These are phyloP conservation scores for Dictyostelium citrinum DNA, from an alignment of 78 protist genomes.

Conservation along the genomic window DNA sequence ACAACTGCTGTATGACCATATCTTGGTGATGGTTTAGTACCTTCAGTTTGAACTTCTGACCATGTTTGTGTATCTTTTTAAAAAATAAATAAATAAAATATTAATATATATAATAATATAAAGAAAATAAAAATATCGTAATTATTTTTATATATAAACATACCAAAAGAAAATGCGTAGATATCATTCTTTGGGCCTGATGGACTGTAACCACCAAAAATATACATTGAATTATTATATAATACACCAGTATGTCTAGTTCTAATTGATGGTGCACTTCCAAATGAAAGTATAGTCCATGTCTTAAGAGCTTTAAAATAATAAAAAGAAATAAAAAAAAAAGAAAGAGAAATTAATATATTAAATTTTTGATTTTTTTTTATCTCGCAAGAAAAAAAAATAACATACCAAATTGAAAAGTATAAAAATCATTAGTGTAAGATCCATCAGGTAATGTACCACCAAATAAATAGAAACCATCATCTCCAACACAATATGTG, in stretches of 20 bases:
- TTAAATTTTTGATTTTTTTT: background rate
- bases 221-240: conserved; percentile 24
- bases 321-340: background rate
- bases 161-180: conserved; percentile 39
- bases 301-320: conserved; percentile 1
- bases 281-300: background rate
- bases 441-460: conserved; percentile 41
- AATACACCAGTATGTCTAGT: background rate
- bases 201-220: conserved; percentile 28
- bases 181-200: conserved; percentile 61
- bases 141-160: background rate
- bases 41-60: conserved; percentile 39
- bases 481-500: background rate
- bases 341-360: background rate
- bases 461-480: conserved; percentile 42
- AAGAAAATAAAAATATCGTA: no score
- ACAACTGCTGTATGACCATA: conserved; percentile 66
- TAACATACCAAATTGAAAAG: conserved; percentile 55
- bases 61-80: conserved; percentile 45
- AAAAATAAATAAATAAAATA: background rate
- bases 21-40: conserved; percentile 52
- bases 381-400: background rate
- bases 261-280: conserved; percentile 22
- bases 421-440: conserved; percentile 44
- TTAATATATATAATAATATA: background rate